Base-by-base conservation (phyloP, 768 basidiomycete genomes). In the Rhodotorula graminis region DNA sequence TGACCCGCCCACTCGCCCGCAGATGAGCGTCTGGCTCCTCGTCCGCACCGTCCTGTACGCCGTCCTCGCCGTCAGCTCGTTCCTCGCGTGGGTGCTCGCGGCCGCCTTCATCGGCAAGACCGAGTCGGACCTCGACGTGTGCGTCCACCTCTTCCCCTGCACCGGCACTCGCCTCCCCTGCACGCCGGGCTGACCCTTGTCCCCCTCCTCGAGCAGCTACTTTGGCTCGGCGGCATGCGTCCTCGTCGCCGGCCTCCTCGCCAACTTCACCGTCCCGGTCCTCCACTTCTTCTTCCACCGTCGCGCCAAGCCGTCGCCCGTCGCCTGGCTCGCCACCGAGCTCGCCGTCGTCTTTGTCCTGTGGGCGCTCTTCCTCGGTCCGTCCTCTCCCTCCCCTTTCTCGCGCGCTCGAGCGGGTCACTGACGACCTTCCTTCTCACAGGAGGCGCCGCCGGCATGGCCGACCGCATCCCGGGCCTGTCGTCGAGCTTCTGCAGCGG, bases 291-390 rank as follows among this genome's bases (percentile, higher is more conserved):
- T 5, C 21, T 37, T 37, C 56, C 56, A 57, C 56, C 56, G 31
- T 10, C 66, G 69, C n/a, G 53, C 53, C 40, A 31, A 25, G 14
- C 40, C 65, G 12, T 44, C n/a, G 4, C 29, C n/a, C 11, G 21
- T 70, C 62, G 16, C 56, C 56, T 50, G 50, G 2, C 33, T 70
- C n/a, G 10, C 44, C 15, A 61, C 67, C 47, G 73, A 74, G 40
- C 11, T 65, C 47, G n/a, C 44, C 23, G 46, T 64, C 23, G 58
- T 71, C 33, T 62, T 47, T 16, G 53, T 74, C 12, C 58, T 74
- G 21, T 70, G 63, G 67, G 27, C 33, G 0, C 60, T 71, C 47
- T 56, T 62, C 59, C 67, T 73, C 60, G 67, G 72, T 73, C 23
- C 40, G 71, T 23, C 29, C 49, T 3, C 18, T 11, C 12, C 21